Evolutionary conservation across 106 monocot genomes (phyloP), one percentile per base, ranked within the genome.

Genomic region (Amphibolis antarctica): DNA sequence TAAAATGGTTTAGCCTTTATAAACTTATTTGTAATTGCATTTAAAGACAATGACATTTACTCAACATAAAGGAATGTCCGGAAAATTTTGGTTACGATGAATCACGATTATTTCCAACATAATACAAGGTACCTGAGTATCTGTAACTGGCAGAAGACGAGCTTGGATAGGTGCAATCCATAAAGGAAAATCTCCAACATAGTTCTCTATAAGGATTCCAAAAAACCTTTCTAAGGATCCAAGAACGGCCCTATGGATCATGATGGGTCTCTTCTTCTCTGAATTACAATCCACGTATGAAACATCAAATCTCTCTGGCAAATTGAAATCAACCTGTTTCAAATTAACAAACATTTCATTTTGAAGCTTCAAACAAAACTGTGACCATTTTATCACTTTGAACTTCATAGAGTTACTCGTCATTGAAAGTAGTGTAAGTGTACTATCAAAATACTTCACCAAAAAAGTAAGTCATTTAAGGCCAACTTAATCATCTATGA

Each of bases 111-210:
- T n/a, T n/a, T n/a, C n/a, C n/a, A n/a, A n/a, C n/a, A n/a, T n/a
- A n/a, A n/a, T n/a, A n/a, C n/a, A n/a, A n/a, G n/a, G n/a, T n/a
- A 94, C 94, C 89, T 94, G 77, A 48, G 59, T 76, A 60, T 84
- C 86, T 69, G 89, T 94, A 60, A 94, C 94, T 44, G 94, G 89
- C n/a, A 94, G 72, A 66, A 94, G 47, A 61, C 94, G 86, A 64
- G 76, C 82, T 86, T 94, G 94, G 36, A 82, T 79, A n/a, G 94
- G 94, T 24, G 94, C 77, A 46, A 94, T 63, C 94, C 94, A 89
- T 42, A 94, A 70, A 18, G 94, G 94, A 59, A 94, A 94, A 76
- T 94, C 94, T 59, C 89, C 94, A 28, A 86, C 94, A 80, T 94
- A 94, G 59, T 94, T 83, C 69, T 94, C 94, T 44, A 94, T 94